Base-by-base conservation (phyloP, 257 asterid genomes). In the Fraxinus excelsior region DNA sequence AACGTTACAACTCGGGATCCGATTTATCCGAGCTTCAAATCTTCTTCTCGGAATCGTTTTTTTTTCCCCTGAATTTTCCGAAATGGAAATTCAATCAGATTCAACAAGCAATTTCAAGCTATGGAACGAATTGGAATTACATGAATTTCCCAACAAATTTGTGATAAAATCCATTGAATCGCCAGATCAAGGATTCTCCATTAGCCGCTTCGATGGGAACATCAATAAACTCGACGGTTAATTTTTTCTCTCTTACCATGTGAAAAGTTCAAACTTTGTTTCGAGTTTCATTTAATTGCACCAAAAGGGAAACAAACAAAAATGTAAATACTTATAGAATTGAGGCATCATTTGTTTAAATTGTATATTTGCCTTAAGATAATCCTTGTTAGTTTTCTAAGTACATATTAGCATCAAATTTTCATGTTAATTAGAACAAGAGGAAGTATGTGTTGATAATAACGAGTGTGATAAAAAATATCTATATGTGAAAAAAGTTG, bases 171-270 rank as follows among this genome's bases (percentile, higher is more conserved):
- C 97, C 25, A 78, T 82, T 46, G 94, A 90, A 70, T 90, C 91
- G 68, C 92, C 91, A 76, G 89, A 87, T 75, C 93, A 85, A 74
- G 97, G 96, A 78, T 96, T 96, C 92, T 90, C 91, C 18, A 75
- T 93, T 12, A 86, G 82, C 84, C 94, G 94, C 68, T 84, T 38
- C 28, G 94, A 91, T 51, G 99, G 97, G 34, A 85, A 51, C 84
- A 85, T 91, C 77, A 82, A 82, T 74, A 85, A 85, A 78, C 90
- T 93, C 56, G 71, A 80, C 73, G 92, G 97, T 87, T 35, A 58
- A 74, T 68, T 77, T 18, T 12, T 37, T 69, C 56, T 60, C 37
- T 23, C 12, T 19, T 56, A 32, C 53, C 49, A 31, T 74, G 78
- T 49, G 74, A 69, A 49, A 56, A 51, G 8, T 56, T 80, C 29